These are phyloP conservation scores for Podaxis sp. DNA, from an alignment of 768 basidiomycete species.

Conservation along the genomic window DNA sequence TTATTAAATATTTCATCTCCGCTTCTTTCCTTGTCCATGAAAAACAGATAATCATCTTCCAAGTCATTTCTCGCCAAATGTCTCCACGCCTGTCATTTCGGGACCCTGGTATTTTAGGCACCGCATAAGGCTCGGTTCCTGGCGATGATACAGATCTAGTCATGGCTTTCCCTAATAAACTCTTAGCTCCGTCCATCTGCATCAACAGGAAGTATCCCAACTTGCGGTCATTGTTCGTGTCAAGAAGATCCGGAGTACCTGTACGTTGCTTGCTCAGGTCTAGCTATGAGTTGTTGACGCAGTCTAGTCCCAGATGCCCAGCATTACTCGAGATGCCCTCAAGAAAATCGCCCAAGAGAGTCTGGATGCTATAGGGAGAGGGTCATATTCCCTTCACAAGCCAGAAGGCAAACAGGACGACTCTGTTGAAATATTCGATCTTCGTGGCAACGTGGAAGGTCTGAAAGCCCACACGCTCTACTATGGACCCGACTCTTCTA, in stretches of 20 bases:
- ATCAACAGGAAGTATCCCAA: background rate
- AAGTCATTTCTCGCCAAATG: background rate
- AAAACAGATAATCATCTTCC: background rate
- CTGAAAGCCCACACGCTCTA: slow-evolving; percentile 40
- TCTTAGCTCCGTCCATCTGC: background rate
- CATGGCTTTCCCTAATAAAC: background rate
- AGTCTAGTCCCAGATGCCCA: background rate
- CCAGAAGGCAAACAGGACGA: background rate
- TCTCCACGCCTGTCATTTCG: background rate
- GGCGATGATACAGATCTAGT: background rate
- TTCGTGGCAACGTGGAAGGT: slow-evolving; percentile 20
- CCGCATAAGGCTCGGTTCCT: background rate
- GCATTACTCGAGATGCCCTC: background rate
- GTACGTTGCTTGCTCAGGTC: background rate
- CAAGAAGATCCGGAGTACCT: background rate
- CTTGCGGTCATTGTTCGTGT: background rate
- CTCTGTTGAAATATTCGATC: background rate
- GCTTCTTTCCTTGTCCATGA: background rate
- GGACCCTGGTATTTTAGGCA: background rate
- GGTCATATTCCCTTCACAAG: background rate
- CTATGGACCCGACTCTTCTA: slow-evolving; percentile 42
- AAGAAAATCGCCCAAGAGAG: background rate
- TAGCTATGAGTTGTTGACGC: background rate
- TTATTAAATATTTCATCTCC: background rate
- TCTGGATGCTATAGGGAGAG: background rate